Evolutionary conservation across 257 asterid species (phyloP).

Genomic region (Capsicum pubescens): DNA sequence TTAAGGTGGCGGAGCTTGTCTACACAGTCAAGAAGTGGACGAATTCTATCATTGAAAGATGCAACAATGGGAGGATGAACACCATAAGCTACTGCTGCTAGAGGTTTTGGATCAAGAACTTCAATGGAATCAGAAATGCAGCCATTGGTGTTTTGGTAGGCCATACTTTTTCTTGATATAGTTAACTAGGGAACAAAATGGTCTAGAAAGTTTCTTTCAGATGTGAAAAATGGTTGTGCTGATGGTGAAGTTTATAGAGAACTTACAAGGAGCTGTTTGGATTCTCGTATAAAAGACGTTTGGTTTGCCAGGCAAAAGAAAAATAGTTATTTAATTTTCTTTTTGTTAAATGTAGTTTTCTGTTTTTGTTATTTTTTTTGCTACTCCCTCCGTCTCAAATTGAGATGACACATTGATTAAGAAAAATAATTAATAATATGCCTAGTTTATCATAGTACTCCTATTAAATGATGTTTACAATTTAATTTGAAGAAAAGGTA

Average conservation of each 20-base stretch:
- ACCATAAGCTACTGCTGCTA: not conserved
- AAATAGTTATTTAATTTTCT: no score
- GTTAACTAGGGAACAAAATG: not conserved
- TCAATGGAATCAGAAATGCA: not conserved
- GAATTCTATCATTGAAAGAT: slow-evolving; percentile 45
- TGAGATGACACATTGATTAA: no score
- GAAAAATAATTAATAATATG: no score
- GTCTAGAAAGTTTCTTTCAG: not conserved
- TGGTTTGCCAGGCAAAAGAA: not conserved
- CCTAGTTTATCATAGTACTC: no score
- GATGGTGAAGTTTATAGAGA: not conserved
- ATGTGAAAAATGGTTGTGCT: not conserved
- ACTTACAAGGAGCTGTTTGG: not conserved
- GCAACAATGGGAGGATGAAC: slow-evolving; percentile 44
- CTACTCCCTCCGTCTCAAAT: no score
- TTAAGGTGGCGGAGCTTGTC: slow-evolving; percentile 52
- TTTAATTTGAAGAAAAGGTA: no score
- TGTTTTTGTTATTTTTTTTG: no score
- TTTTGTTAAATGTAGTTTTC: no score
- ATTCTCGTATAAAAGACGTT: not conserved
- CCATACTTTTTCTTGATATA: slow-evolving; percentile 7
- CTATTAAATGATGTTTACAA: no score
- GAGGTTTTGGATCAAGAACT: not conserved
- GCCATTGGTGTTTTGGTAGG: not conserved
- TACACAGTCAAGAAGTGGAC: slow-evolving; percentile 51